phyloP scores from a whole-genome alignment of 208 protist species.

The Trypanosoma rangeli region DNA sequence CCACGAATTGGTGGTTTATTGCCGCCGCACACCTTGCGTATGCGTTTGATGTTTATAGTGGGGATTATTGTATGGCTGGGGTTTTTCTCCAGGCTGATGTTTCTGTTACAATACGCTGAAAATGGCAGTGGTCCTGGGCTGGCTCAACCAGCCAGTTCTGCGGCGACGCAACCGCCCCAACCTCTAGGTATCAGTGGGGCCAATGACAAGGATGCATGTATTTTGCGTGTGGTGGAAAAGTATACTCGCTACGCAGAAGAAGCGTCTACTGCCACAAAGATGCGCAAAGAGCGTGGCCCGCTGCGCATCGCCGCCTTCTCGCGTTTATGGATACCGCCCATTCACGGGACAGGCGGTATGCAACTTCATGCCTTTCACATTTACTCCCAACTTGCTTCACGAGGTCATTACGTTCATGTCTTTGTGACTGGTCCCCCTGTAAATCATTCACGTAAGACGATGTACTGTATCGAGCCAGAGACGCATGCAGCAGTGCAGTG shows the following conservation, averaged over 20 bases:
- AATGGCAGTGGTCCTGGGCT: not conserved
- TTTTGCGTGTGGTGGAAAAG: not conserved
- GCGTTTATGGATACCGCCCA: conserved; percentile 34
- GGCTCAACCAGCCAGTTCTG: not conserved
- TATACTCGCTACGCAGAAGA: conserved; percentile 7
- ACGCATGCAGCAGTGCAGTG: conserved; percentile 4
- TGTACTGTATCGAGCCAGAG: conserved; percentile 10
- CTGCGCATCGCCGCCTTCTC: conserved; percentile 37
- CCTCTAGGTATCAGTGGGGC: not conserved
- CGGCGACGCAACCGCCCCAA: not conserved
- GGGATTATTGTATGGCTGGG: not conserved
- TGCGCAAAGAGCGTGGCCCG: not conserved
- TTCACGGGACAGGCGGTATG: conserved; percentile 34
- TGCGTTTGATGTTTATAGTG: not conserved
- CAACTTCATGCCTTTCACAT: conserved; percentile 40
- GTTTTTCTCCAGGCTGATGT: not conserved
- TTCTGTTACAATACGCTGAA: not conserved
- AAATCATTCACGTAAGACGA: not conserved
- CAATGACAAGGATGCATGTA: not conserved
- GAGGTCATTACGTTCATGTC: conserved; percentile 35
- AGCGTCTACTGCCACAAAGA: not conserved
- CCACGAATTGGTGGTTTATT: not conserved
- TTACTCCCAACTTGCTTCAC: conserved; percentile 34
- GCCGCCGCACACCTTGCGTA: not conserved
- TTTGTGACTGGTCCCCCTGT: conserved; percentile 32